Conservation (phyloP, 805 yeast genomes). For the Candida fluviatilis region DNA sequence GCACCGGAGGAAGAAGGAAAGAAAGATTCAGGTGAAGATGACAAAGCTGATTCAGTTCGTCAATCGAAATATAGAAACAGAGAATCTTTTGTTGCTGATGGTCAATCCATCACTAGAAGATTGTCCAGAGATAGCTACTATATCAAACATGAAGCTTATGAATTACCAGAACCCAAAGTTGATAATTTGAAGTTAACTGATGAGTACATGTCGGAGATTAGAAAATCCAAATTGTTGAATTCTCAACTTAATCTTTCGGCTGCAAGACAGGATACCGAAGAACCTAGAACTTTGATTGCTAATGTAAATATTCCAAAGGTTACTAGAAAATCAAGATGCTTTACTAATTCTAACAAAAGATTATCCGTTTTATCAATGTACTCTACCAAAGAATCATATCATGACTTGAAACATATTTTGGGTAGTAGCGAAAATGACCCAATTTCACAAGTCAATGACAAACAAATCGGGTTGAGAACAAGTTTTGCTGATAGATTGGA, state of each 20-base stretch:
- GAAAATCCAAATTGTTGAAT: conserved; percentile 41
- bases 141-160: conserved; percentile 18
- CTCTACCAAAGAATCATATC: conserved; percentile 63
- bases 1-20: conserved; percentile 8
- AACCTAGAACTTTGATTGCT: conserved; percentile 49
- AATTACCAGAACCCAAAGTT: conserved; percentile 34
- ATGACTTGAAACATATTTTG: conserved; percentile 46
- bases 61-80: conserved; percentile 3
- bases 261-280: conserved; percentile 23
- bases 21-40: conserved; percentile 2
- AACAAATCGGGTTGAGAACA: conserved; percentile 29
- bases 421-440: conserved; percentile 21
- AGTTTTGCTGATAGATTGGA: conserved; percentile 42
- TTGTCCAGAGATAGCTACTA: conserved; percentile 17
- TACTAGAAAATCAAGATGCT: conserved; percentile 61
- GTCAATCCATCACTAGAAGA: conserved; percentile 10
- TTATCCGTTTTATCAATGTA: conserved; percentile 68
- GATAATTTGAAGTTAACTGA: conserved; percentile 35
- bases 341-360: conserved; percentile 61
- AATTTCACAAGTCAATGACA: conserved; percentile 7
- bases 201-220: conserved; percentile 42
- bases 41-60: background rate
- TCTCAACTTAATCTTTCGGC: conserved; percentile 33
- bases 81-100: conserved; percentile 18
- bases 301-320: conserved; percentile 69